Percentiles rank a stretch among this genome's conserved stretches.
phyloP scores from a whole-genome alignment of 2,329 filamentous ascomycete species.

The Canariomyces notabilis region DNA sequence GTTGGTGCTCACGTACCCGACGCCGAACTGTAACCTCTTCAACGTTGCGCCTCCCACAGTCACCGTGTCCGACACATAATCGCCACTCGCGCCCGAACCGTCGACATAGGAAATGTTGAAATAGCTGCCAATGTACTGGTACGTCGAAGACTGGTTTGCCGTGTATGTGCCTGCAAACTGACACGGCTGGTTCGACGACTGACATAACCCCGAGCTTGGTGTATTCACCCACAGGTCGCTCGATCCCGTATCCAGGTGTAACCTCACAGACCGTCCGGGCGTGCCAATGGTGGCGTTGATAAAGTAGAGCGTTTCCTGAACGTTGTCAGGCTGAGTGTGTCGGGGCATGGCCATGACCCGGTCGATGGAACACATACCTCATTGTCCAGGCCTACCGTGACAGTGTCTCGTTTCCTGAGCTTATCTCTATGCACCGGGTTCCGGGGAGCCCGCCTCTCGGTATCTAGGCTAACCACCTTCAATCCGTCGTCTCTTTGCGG shows the following conservation, averaged over 20 bases:
- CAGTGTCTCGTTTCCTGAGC: slow-evolving; percentile 41
- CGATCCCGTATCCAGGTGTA: slow-evolving; percentile 65
- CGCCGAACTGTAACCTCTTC: slow-evolving; percentile 61
- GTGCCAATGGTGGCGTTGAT: slow-evolving; percentile 60
- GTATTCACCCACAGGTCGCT: slow-evolving; percentile 70
- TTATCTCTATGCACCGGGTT: slow-evolving; percentile 43
- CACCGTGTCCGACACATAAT: slow-evolving; percentile 75
- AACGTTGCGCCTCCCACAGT: slow-evolving; percentile 52
- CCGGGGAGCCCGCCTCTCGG: slow-evolving; percentile 36
- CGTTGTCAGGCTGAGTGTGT: slow-evolving; percentile 5
- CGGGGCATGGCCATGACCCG: slow-evolving; percentile 13
- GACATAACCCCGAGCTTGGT: slow-evolving; percentile 56
- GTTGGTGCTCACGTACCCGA: slow-evolving; percentile 60
- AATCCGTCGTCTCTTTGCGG: slow-evolving; percentile 32
- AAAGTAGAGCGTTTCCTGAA: slow-evolving; percentile 58
- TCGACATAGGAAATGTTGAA: slow-evolving; percentile 91
- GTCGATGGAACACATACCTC: slow-evolving; percentile 39
- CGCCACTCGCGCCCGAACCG: slow-evolving; percentile 68
- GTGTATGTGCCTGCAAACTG: slow-evolving; percentile 59
- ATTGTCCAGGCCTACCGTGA: slow-evolving; percentile 50
- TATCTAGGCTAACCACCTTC: slow-evolving; percentile 43
- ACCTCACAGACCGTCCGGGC: slow-evolving; percentile 50
- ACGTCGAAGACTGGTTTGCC: slow-evolving; percentile 69
- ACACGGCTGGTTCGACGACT: slow-evolving; percentile 46
- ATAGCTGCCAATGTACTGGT: slow-evolving; percentile 63